Evolutionary conservation across 2,329 filamentous ascomycete species (phyloP).

Genomic region (Fusarium liriodendri): DNA sequence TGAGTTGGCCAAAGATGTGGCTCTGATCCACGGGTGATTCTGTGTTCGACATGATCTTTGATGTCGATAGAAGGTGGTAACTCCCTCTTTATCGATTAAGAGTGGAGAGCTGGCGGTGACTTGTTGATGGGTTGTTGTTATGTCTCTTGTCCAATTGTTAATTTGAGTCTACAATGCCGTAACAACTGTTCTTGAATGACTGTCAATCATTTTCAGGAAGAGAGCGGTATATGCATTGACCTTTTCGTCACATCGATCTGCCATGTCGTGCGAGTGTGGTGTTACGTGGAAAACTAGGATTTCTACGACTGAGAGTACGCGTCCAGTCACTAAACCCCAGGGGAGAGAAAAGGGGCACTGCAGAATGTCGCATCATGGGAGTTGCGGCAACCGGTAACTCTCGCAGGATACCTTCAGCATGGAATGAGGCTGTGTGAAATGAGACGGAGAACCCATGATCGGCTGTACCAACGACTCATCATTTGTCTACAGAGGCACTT

Average conservation of each 20-base stretch:
- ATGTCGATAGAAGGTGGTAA: no score
- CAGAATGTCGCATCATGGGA: background rate
- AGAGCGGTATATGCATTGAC: background rate
- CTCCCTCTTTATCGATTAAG: no score
- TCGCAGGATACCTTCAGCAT: background rate
- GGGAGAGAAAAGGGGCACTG: background rate
- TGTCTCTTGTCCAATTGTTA: background rate
- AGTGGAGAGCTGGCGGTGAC: no score
- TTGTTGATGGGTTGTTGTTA: background rate
- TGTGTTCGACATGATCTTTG: no score
- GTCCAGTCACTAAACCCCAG: background rate
- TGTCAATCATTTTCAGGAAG: no score
- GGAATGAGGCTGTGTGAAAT: background rate
- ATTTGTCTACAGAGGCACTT: background rate
- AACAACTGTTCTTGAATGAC: background rate
- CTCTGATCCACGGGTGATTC: background rate
- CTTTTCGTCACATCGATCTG: background rate
- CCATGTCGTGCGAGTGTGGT: background rate
- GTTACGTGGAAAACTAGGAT: background rate
- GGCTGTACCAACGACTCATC: no score
- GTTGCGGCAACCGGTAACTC: background rate
- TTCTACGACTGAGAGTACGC: background rate
- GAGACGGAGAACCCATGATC: background rate
- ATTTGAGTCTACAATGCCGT: background rate
- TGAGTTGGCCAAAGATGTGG: background rate